Evolutionary conservation across 257 asterid genomes (phyloP), one percentile per base, ranked within the genome.

Genomic region (Penstemon newberryi): DNA sequence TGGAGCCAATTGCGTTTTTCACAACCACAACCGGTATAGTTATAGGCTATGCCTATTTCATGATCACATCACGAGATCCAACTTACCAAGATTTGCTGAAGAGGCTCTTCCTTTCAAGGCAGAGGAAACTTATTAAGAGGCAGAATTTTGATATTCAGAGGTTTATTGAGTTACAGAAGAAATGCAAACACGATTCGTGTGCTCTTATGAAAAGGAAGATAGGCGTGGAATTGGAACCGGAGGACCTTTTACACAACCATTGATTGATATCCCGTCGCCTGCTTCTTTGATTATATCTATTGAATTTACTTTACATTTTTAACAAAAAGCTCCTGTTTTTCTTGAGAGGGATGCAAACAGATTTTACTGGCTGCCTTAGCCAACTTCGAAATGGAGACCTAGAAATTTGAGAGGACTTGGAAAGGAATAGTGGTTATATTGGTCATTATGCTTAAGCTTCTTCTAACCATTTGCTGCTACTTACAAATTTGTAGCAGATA

Each of bases 1-100:
- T 92, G 98, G 98, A 92, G 77, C 98, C 96, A 4, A 83, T 89
- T 49, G 95, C 96, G 2, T 92, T 92, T 70, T 89, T 89, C 84
- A 78, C 90, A 3, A 89, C 96, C 10, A 47, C 97, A 43, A 55
- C 87, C 1, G 96, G 98, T 45, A 81, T 92, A 39, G 88, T 92
- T 15, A 18, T 92, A 33, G 97, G 97, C 56, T 89, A 92, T 61
- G 90, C 93, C 56, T 92, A 92, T 73, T 92, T 92, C 83, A 73
- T 92, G 69, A 6, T 85, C 80, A 92, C 98, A 62, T 88, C 96
- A 45, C 81, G 95, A 80, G 98, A 92, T 67, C 98, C 98, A 0
- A 75, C 85, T 45, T 86, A 89, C 77, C 98, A 85, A 77, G 96
- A 89, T 56, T 62, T 90, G 73, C 73, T 83, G 76, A 83, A 88